Evolutionary conservation across 169 alveolate genomes (phyloP).

Genomic region (Fabrea salina): DNA sequence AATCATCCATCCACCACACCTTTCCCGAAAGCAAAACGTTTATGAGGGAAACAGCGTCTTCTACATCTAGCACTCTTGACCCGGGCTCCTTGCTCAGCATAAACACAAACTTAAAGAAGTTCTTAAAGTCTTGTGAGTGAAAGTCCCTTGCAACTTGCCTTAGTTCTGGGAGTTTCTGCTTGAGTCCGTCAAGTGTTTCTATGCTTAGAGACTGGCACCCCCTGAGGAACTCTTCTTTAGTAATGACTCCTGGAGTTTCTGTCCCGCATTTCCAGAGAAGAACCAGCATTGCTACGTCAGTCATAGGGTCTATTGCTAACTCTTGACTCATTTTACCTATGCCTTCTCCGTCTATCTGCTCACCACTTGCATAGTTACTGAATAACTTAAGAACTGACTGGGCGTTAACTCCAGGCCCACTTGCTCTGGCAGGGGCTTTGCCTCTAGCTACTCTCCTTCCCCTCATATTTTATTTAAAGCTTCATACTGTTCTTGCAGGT

Average conservation of each 20-base stretch:
- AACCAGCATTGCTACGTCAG: neutral
- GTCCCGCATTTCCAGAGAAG: neutral
- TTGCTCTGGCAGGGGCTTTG: too few species aligned
- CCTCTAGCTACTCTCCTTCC: too few species aligned
- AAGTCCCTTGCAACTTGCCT: neutral
- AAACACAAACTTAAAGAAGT: neutral
- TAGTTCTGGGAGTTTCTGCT: neutral
- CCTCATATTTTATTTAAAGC: too few species aligned
- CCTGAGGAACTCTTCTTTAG: neutral
- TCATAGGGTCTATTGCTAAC: neutral
- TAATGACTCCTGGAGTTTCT: neutral
- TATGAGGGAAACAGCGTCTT: neutral
- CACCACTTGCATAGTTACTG: too few species aligned
- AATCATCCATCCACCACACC: neutral
- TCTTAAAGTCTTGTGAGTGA: neutral
- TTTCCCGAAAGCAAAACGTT: neutral
- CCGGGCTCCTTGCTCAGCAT: neutral
- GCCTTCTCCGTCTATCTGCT: neutral
- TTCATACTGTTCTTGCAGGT: constrained; percentile 2
- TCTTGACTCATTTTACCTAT: neutral
- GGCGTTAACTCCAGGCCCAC: too few species aligned
- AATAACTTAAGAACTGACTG: too few species aligned
- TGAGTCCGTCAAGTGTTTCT: neutral
- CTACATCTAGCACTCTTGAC: neutral
- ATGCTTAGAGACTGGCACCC: neutral